A percentile compares a stretch with the other conserved stretches of the same genome.
Conservation (phyloP, 1,284 basidiomycete species). For the Ustilago cynodontis region DNA sequence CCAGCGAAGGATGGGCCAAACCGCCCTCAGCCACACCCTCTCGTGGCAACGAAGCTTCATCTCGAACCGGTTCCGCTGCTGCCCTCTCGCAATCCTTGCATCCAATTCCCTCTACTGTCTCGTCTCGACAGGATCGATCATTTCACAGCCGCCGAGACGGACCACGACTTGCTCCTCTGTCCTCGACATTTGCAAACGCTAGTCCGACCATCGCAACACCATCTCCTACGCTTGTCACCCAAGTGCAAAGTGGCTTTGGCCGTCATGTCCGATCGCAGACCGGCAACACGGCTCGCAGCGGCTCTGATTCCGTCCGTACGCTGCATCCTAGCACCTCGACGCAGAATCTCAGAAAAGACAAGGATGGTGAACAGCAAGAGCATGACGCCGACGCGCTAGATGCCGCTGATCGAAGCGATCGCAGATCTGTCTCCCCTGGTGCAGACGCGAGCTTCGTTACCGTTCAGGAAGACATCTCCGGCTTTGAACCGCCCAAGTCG, state of each 20-base stretch:
- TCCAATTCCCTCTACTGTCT: constrained; percentile 20
- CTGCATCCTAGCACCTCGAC: constrained; percentile 55
- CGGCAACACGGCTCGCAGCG: constrained; percentile 32
- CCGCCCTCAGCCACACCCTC: constrained; percentile 18
- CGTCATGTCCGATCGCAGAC: constrained; percentile 50
- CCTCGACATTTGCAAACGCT: constrained; percentile 12
- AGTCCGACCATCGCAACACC: constrained; percentile 28
- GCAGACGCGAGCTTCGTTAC: constrained; percentile 38
- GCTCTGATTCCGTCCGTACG: constrained; percentile 52
- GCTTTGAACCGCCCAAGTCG: constrained; percentile 35
- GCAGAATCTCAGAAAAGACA: constrained; percentile 45
- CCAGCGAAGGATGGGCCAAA: constrained; percentile 35
- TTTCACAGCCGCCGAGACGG: constrained; percentile 29
- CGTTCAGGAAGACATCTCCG: constrained; percentile 30
- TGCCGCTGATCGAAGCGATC: constrained; percentile 27
- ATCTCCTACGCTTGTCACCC: constrained; percentile 39
- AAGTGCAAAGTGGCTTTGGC: constrained; percentile 49
- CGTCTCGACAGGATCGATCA: constrained; percentile 15
- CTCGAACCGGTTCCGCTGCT: constrained; percentile 27
- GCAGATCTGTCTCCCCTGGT: constrained; percentile 31
- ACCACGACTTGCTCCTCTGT: constrained; percentile 16
- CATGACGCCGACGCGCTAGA: constrained; percentile 3
- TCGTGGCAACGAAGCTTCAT: constrained; percentile 14
- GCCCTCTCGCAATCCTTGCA: constrained; percentile 42
- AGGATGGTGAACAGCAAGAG: constrained; percentile 1